Conservation (phyloP, 2,329 filamentous ascomycete species). For the Ophiostoma perfectum region DNA sequence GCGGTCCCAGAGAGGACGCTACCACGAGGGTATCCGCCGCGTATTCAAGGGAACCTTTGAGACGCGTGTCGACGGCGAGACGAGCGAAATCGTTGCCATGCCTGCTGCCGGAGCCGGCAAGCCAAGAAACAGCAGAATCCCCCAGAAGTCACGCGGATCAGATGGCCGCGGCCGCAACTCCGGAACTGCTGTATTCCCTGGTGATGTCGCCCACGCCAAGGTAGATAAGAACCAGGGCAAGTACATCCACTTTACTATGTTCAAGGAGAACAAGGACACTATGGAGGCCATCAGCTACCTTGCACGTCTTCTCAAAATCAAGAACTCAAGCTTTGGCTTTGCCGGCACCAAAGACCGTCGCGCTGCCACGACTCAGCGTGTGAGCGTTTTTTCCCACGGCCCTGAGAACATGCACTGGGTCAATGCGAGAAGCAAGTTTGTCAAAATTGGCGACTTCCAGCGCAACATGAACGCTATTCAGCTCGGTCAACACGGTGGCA, state of each 20-base stretch:
- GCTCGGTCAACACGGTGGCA: conserved; percentile 78
- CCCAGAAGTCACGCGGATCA: background rate
- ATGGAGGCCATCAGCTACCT: conserved; percentile 84
- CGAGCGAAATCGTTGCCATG: conserved; percentile 57
- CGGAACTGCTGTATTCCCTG: background rate
- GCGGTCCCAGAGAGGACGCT: conserved; percentile 41
- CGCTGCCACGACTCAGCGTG: conserved; percentile 77
- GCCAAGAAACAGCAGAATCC: conserved; percentile 22
- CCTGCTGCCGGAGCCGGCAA: conserved; percentile 20
- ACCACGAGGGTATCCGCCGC: conserved; percentile 63
- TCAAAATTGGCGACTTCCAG: conserved; percentile 72
- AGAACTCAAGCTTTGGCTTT: conserved; percentile 65
- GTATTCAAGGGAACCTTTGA: conserved; percentile 76
- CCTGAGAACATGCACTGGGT: conserved; percentile 59
- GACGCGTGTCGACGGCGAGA: conserved; percentile 55
- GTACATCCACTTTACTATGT: conserved; percentile 84
- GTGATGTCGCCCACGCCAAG: conserved; percentile 17
- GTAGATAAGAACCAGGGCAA: conserved; percentile 32
- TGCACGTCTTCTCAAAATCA: conserved; percentile 66
- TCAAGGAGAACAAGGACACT: conserved; percentile 96
- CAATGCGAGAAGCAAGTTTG: conserved; percentile 58
- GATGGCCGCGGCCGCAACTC: conserved; percentile 24
- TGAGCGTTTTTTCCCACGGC: conserved; percentile 55
- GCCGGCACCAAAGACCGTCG: conserved; percentile 89
- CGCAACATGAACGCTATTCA: conserved; percentile 67